These are phyloP conservation scores for Saussurea involucrata DNA, from an alignment of 129 eudicot genomes.

Conservation along the genomic window DNA sequence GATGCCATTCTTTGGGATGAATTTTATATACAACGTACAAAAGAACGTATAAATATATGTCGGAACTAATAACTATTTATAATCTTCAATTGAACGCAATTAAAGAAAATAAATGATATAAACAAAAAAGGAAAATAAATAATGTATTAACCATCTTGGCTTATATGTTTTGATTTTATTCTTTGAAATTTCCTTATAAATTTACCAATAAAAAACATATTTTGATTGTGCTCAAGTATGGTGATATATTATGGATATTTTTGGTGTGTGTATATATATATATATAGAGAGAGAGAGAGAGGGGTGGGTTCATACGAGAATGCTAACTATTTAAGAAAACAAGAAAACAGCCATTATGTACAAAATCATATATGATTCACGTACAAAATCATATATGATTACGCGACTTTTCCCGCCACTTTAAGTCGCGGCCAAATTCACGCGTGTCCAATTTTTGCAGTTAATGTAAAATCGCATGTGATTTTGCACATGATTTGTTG, in stretches of 20 bases:
- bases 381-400: too few species aligned
- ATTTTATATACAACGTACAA: not conserved
- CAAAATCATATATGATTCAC: too few species aligned
- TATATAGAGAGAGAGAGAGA: too few species aligned
- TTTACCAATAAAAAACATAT: not conserved
- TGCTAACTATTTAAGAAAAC: too few species aligned
- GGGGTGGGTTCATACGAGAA: too few species aligned
- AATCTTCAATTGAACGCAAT: not conserved
- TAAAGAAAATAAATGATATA: not conserved
- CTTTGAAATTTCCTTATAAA: not conserved
- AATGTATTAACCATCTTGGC: slow-evolving; percentile 14
- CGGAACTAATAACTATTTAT: slow-evolving; percentile 14
- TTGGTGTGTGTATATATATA: too few species aligned
- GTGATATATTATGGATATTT: not conserved
- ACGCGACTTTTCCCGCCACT: too few species aligned
- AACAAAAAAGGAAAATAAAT: not conserved
- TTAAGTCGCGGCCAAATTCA: too few species aligned
- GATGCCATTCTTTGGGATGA: slow-evolving; percentile 12
- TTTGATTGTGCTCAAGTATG: not conserved
- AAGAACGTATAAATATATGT: not conserved
- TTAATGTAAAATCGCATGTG: too few species aligned
- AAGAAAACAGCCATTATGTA: too few species aligned
- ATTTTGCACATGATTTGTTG: too few species aligned
- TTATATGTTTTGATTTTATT: not conserved
- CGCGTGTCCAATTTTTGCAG: too few species aligned